Conservation (phyloP, 768 basidiomycete genomes). For the Kwoniella sp. region DNA sequence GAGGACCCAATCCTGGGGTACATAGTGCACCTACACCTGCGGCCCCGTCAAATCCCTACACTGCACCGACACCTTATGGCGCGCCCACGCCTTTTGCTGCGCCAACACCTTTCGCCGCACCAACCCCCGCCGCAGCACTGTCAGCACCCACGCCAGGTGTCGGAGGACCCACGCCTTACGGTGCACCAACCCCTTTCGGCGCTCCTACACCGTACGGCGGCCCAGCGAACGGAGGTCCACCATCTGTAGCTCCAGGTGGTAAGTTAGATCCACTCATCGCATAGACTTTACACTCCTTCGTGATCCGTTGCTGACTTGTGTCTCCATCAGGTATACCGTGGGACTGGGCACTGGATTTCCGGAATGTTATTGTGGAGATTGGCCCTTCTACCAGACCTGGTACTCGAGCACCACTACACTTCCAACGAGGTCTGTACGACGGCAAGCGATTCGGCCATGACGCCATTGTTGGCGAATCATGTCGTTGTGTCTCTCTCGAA, state of each 20-base stretch:
- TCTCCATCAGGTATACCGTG: conserved; percentile 29
- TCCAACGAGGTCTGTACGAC: conserved; percentile 45
- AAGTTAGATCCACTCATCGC: not conserved
- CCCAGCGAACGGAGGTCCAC: conserved; percentile 19
- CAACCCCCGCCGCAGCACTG: conserved; percentile 59
- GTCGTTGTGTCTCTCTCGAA: conserved; percentile 31
- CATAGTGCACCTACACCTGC: conserved; percentile 57
- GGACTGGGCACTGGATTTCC: conserved; percentile 53
- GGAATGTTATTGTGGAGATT: conserved; percentile 49
- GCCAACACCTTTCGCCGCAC: conserved; percentile 34
- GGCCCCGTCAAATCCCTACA: conserved; percentile 57
- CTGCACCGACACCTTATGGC: conserved; percentile 50
- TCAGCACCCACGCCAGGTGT: conserved; percentile 57
- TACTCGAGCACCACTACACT: conserved; percentile 45
- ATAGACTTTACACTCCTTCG: no score
- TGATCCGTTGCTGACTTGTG: no score
- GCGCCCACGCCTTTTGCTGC: conserved; percentile 44
- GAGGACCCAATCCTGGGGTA: conserved; percentile 28
- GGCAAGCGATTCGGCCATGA: conserved; percentile 41
- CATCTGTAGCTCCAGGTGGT: conserved; percentile 6
- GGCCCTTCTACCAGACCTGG: conserved; percentile 31
- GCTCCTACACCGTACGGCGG: conserved; percentile 47
- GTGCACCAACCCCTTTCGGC: conserved; percentile 47
- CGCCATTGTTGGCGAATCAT: conserved; percentile 22
- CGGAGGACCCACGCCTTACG: conserved; percentile 40